Evolutionary conservation across 495 filamentous ascomycete genomes (phyloP), one percentile per base, ranked within the genome.

Genomic region (Stereocaulon alpinum): DNA sequence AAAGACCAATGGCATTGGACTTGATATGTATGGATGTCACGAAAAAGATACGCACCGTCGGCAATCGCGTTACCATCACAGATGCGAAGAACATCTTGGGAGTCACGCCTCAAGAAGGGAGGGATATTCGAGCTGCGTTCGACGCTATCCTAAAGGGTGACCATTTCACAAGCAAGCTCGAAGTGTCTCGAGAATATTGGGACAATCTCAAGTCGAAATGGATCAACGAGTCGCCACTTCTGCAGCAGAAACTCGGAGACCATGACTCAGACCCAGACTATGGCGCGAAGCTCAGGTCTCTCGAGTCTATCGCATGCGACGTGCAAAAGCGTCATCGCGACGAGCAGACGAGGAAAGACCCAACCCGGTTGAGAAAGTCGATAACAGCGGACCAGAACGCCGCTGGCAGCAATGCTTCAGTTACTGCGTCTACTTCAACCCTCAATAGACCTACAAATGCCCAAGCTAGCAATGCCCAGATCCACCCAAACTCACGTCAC

Each of bases 11-110:
- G 53, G 84, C 88, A 1, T 73, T 93, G 9, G 88, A 93, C 70
- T 78, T 88, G 29, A 82, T 93, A 27, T 88, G 85, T 65, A 83
- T 77, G n/a, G 86, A 91, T 69, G 86, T 91, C 50, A 89, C 86
- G 10, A 93, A 93, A 70, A 74, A 84, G 27, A 86, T 91, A 77
- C 77, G 88, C 42, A 84, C 78, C 1, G 56, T 80, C 32, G 77
- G 81, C 56, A 73, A 73, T n/a, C 72, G 75, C 30, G 82, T 91
- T 74, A 85, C 82, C 4, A 79, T 90, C 48, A 79, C 81, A 34
- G 85, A 89, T 60, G 86, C 86, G 20, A 90, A 89, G 66, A 85
- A 83, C 60, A 73, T 79, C 7, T 77, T 93, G 15, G 82, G 81
- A 2, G 72, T 91, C 62, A 87, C 91, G 60, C 88, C 88, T 0